Evolutionary conservation across 2,329 filamentous ascomycete species (phyloP).

Genomic region (Knufia fluminis): DNA sequence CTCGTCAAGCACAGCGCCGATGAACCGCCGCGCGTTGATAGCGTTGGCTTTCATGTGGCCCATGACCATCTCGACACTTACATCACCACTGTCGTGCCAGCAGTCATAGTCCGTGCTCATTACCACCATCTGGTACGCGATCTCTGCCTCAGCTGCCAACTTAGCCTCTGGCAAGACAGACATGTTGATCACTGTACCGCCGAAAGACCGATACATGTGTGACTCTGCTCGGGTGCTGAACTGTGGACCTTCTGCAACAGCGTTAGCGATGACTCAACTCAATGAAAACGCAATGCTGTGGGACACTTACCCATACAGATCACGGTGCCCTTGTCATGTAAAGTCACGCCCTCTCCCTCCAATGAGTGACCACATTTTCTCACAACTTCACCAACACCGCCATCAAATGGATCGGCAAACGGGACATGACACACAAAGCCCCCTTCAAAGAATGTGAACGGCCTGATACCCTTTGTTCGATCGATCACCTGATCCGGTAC

Average conservation of each 20-base stretch:
- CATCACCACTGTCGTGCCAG: slow-evolving; percentile 76
- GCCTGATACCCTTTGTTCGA: slow-evolving; percentile 86
- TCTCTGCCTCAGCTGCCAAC: slow-evolving; percentile 89
- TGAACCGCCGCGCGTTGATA: slow-evolving; percentile 73
- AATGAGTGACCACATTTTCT: slow-evolving; percentile 65
- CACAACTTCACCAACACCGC: slow-evolving; percentile 64
- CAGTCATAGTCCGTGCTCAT: slow-evolving; percentile 99
- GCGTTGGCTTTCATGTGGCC: slow-evolving; percentile 91
- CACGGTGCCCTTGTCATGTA: slow-evolving; percentile 77
- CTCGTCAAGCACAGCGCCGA: slow-evolving; percentile 80
- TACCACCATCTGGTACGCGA: slow-evolving; percentile 96
- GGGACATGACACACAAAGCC: slow-evolving; percentile 90
- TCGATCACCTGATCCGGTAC: slow-evolving; percentile 95
- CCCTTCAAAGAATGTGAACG: slow-evolving; percentile 79
- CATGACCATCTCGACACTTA: slow-evolving; percentile 96
- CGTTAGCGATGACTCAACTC: not conserved
- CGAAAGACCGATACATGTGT: slow-evolving; percentile 89
- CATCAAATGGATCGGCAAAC: slow-evolving; percentile 93
- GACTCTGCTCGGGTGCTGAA: slow-evolving; percentile 96
- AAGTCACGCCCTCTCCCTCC: slow-evolving; percentile 70
- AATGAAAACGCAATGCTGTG: not conserved
- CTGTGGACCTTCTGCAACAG: slow-evolving; percentile 75
- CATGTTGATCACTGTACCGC: slow-evolving; percentile 97
- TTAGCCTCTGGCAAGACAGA: slow-evolving; percentile 90
- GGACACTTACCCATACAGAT: slow-evolving; percentile 73